phyloP scores from a whole-genome alignment of 2,329 filamentous ascomycete species.

The Bipolaris sorokiniana region DNA sequence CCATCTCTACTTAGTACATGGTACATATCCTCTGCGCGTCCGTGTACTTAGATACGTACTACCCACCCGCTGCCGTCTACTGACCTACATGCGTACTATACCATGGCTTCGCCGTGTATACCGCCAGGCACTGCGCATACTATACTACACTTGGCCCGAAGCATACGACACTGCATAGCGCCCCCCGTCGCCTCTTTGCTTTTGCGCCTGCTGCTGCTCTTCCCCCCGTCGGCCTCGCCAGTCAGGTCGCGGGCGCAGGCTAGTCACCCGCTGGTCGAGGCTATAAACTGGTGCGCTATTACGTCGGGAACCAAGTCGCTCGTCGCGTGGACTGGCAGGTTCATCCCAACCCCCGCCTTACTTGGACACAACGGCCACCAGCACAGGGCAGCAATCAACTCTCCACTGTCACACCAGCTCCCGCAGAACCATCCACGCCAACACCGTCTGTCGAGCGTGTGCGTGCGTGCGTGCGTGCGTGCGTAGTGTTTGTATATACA shows the following conservation, averaged over 20 bases:
- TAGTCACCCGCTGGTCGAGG: neutral
- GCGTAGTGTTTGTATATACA: no score
- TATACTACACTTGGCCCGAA: neutral
- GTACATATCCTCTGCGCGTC: no score
- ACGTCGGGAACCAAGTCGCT: constrained; percentile 4
- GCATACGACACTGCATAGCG: neutral
- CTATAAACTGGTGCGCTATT: constrained; percentile 11
- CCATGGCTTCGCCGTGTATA: neutral
- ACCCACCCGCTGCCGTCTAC: no score
- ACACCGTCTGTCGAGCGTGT: no score
- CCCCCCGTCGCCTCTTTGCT: neutral
- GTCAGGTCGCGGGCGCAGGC: neutral
- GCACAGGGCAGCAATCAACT: neutral
- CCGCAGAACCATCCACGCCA: no score
- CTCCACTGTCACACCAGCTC: neutral
- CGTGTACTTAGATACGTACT: no score
- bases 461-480: no score
- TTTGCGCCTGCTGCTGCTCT: constrained; percentile 2
- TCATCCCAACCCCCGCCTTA: constrained; percentile 5
- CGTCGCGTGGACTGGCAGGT: constrained; percentile 6
- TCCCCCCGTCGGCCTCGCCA: neutral
- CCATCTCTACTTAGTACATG: no score
- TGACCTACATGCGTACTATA: no score
- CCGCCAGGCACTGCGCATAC: neutral
- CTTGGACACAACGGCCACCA: constrained; percentile 1